Evolutionary conservation across 1,284 basidiomycete genomes (phyloP), one percentile per base, ranked within the genome.

Genomic region (Irpex sp.): DNA sequence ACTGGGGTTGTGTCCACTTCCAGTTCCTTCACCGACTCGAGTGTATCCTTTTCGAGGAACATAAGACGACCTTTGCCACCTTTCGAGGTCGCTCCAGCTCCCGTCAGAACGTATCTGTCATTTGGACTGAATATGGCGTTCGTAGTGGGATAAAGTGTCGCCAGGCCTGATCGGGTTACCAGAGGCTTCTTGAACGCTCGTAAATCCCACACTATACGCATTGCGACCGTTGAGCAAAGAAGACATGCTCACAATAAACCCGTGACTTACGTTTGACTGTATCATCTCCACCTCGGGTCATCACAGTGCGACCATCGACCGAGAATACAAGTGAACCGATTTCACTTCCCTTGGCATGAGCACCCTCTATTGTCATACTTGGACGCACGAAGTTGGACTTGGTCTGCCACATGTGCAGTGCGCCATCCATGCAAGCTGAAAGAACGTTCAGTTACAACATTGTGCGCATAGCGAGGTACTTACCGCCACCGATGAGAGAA

Each of bases 71-170:
- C 93, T 64, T 79, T 81, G 55, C 81, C 84, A 19, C 83, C 87
- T 69, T 87, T 89, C 39, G 81, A 75, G 12, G 82, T 78, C 21
- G 85, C 82, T 36, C 84, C 86, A 5, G 85, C 82, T 6, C 96
- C 95, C 3, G 94, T 96, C 45, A 99, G 77, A 56, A 99, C 76
- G 67, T 86, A 86, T 72, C 87, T 88, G 66, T 94, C 93, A 71
- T 97, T 93, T 0, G 95, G 94, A 66, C 94, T 96, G 74, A 96
- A 98, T 58, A 91, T 83, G 5, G 96, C 87, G 73, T 96, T 96
- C 21, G 95, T 96, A 67, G 92, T 87, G 4, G 92, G 89, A 75
- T 98, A 97, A 55, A 91, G 75, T 19, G 91, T 93, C n/a, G 83
- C 80, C 42, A 95, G 75, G 48, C 81, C 84, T 12, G 78, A 73